Evolutionary conservation across 2,329 filamentous ascomycete species (phyloP).

Genomic region (Endocalyx cinctus): DNA sequence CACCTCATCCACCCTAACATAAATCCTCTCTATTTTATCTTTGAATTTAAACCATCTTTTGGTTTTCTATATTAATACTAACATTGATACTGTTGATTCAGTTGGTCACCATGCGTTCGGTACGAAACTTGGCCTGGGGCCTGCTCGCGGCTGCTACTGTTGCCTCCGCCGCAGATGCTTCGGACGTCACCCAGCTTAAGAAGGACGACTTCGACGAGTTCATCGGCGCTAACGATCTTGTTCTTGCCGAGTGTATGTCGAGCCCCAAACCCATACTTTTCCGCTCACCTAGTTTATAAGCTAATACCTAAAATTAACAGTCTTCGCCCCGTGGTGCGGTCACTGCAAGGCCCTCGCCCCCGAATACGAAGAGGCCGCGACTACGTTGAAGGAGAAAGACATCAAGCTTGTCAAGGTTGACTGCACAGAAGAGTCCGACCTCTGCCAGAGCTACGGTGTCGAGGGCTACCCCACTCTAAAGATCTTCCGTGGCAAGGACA

Average conservation of each 20-base stretch:
- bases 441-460: constrained; percentile 85
- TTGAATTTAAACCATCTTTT: no score
- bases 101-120: constrained; percentile 25
- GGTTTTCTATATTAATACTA: no score
- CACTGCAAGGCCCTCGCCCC: constrained; percentile 98
- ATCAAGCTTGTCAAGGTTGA: constrained; percentile 84
- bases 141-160: constrained; percentile 52
- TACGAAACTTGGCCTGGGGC: constrained; percentile 41
- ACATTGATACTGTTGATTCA: no score
- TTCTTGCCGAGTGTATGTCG: constrained; percentile 87
- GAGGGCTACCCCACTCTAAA: constrained; percentile 99
- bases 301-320: no score
- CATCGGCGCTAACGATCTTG: constrained; percentile 78
- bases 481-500: constrained; percentile 90
- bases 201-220: constrained; percentile 85
- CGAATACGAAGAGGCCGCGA: constrained; percentile 85
- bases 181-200: constrained; percentile 81
- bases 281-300: no score
- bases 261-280: no score
- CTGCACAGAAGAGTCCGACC: constrained; percentile 89
- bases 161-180: constrained; percentile 59
- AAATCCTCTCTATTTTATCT: no score
- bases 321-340: constrained; percentile 95
- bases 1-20: no score
- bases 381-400: constrained; percentile 79